Base-by-base conservation (phyloP, 352 stramenopile species). In the Phytophthora constricta region DNA sequence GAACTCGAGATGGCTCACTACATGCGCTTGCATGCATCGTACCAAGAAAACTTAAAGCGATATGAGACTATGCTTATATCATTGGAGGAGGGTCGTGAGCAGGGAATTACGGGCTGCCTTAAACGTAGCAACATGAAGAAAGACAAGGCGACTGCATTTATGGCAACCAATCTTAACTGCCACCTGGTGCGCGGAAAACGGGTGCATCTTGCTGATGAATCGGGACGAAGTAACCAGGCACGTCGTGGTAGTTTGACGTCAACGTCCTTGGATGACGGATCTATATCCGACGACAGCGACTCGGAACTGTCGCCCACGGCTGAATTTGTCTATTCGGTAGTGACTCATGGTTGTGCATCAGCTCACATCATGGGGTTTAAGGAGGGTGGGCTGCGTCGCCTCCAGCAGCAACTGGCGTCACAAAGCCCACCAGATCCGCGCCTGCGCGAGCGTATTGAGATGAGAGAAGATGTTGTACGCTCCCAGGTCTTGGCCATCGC, bases 111-210 rank as follows among this genome's bases (percentile, higher is more conserved):
- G 3, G 85, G 86, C 4, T 92, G 80, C 41, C 58, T 96, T 23
- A 95, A 95, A 60, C 88, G 88, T 27, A 95, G 86, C 58, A 92
- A 86, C 28, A 86, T 90, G 74, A 96, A 95, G 62, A 96, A 96
- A 49, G 88, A 96, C 61, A 82, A 93, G 68, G 75, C 77, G 5
- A 87, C 84, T 1, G 80, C 90, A 46, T 96, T 96, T 57, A 96
- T 96, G 88, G 78, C 86, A 2, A 94, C 85, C 10, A 96, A 96
- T 70, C 54, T 96, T 1, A 93, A 94, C 56, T 93, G 82, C 22
- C 88, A 96, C 55, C 56, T 95, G 42, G 78, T 93, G 22, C 88
- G 88, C 26, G 88, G 82, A 25, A 77, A 76, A 51, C 81, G 79
- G 13, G 70, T 92, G 26, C 48, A 78, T 16, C 70, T 92, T 10